phyloP scores from a whole-genome alignment of 1,284 basidiomycete genomes.

The Caloboletus inedulis region DNA sequence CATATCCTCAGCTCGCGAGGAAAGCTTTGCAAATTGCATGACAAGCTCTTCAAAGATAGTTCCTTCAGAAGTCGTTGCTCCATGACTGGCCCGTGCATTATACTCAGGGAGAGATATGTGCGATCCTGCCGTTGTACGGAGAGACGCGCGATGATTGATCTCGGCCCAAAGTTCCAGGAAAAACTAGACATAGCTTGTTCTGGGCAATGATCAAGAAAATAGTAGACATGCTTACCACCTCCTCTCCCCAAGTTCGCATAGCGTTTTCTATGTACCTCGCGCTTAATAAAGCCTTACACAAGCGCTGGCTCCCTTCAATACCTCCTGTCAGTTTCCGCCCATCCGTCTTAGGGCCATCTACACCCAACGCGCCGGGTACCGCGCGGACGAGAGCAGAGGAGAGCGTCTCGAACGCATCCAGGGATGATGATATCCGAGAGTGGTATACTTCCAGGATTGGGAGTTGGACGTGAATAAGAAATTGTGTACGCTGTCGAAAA shows the following conservation, averaged over 20 bases:
- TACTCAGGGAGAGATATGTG: conserved; percentile 49
- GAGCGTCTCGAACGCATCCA: conserved; percentile 92
- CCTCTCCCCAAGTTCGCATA: conserved; percentile 82
- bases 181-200: conserved; percentile 50
- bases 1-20: conserved; percentile 78
- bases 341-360: conserved; percentile 55
- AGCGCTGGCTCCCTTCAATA: conserved; percentile 72
- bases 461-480: conserved; percentile 82
- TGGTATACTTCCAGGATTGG: conserved; percentile 81
- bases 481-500: conserved; percentile 74
- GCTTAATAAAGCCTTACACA: conserved; percentile 82
- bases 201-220: background rate
- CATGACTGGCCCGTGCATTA: conserved; percentile 4
- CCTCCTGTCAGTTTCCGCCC: conserved; percentile 67
- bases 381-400: conserved; percentile 85
- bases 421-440: conserved; percentile 72
- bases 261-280: conserved; percentile 66
- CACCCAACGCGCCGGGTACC: conserved; percentile 82
- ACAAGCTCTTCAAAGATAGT: conserved; percentile 78
- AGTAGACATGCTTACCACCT: conserved; percentile 55
- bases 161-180: conserved; percentile 86
- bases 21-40: conserved; percentile 59
- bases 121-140: conserved; percentile 51
- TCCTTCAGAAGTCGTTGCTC: conserved; percentile 40
- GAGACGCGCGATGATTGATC: conserved; percentile 55